Evolutionary conservation across 129 eudicot genomes (phyloP), one percentile per base, ranked within the genome.

Genomic region (Centella asiatica): DNA sequence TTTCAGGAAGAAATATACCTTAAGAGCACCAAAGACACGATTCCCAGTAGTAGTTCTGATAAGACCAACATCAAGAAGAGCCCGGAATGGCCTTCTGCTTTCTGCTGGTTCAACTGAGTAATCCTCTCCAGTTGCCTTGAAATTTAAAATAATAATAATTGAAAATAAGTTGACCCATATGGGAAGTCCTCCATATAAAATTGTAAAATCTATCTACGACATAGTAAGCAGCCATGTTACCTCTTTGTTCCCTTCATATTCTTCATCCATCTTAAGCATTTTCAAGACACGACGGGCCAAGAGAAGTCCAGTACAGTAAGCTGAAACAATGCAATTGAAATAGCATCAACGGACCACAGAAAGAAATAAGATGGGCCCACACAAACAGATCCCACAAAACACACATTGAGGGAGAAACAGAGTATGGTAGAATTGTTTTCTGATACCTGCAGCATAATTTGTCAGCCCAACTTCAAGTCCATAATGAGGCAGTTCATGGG

Each of bases 51-150:
- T 90, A 42, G 97, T 90, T 42, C 85, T 64, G 0, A 90, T 0
- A 44, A 90, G 95, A 39, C 97, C 97, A 81, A 90, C 97, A 79
- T 90, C 97, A 66, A 90, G 72, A 31, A 90, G 94, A 22, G 97
- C 97, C 45, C 95, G 87, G 84, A 90, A 90, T 0, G 97, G 97
- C 74, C 97, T 86, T 51, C 97, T 78, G 84, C 71, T 83, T 27
- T 89, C 97, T 22, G 82, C 82, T 8, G 97, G 97, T 51, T 90
- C 97, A 62, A 90, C 97, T 5, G 97, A 90, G 57, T 22, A 90
- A 62, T 90, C 97, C 72, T 90, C 97, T 1, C 97, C 97, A 25
- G 85, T 81, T 27, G 97, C 97, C 97, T 90, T 73, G 18, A 47
- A 60, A 25, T 9, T 7, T 34, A 6, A 14, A 24, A 27, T 8